Evolutionary conservation across 257 asterid species (phyloP).

Genomic region (Nyctanthes arbortristis): DNA sequence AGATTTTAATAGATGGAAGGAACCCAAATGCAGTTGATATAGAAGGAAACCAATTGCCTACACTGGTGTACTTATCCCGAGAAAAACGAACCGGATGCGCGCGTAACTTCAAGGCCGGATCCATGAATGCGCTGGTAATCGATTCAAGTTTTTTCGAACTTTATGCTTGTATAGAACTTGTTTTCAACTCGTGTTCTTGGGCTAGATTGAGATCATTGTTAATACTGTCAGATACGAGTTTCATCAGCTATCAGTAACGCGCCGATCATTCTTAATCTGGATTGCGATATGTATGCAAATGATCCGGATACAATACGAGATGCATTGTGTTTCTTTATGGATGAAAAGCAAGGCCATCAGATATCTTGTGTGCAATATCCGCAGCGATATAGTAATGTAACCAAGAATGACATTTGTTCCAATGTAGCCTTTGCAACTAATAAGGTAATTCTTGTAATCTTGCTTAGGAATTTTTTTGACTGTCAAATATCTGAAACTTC

Average conservation of each 20-base stretch:
- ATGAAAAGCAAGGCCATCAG: constrained; percentile 48
- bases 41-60: constrained; percentile 49
- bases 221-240: constrained; percentile 63
- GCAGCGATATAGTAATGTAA: constrained; percentile 50
- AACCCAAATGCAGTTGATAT: constrained; percentile 32
- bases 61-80: constrained; percentile 52
- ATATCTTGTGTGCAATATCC: constrained; percentile 64
- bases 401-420: constrained; percentile 56
- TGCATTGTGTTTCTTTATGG: constrained; percentile 78
- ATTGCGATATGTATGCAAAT: constrained; percentile 89
- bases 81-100: constrained; percentile 49
- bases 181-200: not conserved
- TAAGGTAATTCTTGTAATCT: constrained; percentile 32
- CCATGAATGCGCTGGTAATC: constrained; percentile 62
- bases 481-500: not conserved
- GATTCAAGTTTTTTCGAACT: not conserved
- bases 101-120: constrained; percentile 69
- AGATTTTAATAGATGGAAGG: constrained; percentile 48
- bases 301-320: constrained; percentile 66
- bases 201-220: not conserved
- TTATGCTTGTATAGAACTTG: not conserved
- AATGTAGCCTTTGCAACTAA: constrained; percentile 25
- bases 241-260: constrained; percentile 77
- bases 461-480: not conserved
- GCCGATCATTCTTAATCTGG: constrained; percentile 74